These are phyloP conservation scores for Periconia sp. DNA, from an alignment of 2,329 filamentous ascomycete species.

Conservation along the genomic window DNA sequence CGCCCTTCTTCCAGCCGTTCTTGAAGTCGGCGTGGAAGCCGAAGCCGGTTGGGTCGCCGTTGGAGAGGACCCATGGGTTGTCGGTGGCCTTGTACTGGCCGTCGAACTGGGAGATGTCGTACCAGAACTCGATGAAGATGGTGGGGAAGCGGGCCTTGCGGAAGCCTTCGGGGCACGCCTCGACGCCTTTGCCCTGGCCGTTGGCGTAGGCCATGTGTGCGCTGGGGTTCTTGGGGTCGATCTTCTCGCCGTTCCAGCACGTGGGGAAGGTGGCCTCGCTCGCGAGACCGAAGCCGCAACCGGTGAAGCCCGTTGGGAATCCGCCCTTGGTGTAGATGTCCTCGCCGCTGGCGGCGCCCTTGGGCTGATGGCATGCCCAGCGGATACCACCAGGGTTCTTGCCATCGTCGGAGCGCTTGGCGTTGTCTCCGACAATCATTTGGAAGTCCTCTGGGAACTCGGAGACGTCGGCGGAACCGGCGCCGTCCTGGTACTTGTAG, in stretches of 20 bases:
- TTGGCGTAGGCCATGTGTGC: slow-evolving; percentile 46
- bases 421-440: slow-evolving; percentile 40
- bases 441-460: slow-evolving; percentile 40
- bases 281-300: slow-evolving; percentile 37
- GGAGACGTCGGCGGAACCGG: slow-evolving; percentile 37
- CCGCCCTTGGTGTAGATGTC: not conserved
- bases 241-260: slow-evolving; percentile 41
- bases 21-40: slow-evolving; percentile 42
- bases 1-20: slow-evolving; percentile 42
- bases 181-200: slow-evolving; percentile 26
- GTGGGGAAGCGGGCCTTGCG: slow-evolving; percentile 37
- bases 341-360: slow-evolving; percentile 21
- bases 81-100: slow-evolving; percentile 32
- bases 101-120: slow-evolving; percentile 37
- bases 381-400: slow-evolving; percentile 32
- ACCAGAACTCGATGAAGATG: slow-evolving; percentile 46
- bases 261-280: slow-evolving; percentile 40
- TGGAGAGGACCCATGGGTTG: slow-evolving; percentile 38
- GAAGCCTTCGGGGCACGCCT: slow-evolving; percentile 36
- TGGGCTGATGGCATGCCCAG: slow-evolving; percentile 36
- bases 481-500: slow-evolving; percentile 41
- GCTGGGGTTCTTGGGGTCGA: slow-evolving; percentile 33
- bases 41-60: slow-evolving; percentile 41
- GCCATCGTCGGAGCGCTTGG: slow-evolving; percentile 32
- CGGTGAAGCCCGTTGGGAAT: slow-evolving; percentile 41